Evolutionary conservation across 768 basidiomycete species (phyloP).

Genomic region (Favolaschia claudopus): DNA sequence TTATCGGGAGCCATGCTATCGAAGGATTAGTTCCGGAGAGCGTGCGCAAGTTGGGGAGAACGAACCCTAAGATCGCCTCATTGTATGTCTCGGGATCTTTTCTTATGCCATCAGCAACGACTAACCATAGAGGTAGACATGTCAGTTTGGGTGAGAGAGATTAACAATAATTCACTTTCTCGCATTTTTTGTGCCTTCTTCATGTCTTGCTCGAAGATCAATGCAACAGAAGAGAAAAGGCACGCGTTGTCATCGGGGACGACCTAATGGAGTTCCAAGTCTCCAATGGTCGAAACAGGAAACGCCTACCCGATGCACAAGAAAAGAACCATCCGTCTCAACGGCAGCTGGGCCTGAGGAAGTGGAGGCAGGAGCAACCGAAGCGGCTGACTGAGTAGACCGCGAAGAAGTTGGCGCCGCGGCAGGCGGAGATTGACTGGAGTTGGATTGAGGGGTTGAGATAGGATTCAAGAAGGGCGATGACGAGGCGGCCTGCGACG

Average conservation of each 20-base stretch:
- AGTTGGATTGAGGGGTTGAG: conserved; percentile 10
- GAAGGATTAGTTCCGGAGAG: neutral
- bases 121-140: conserved; percentile 50
- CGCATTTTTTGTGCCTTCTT: conserved; percentile 75
- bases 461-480: conserved; percentile 13
- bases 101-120: conserved; percentile 84
- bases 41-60: conserved; percentile 1
- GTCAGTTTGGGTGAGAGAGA: neutral
- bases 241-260: conserved; percentile 99
- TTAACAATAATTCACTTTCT: conserved; percentile 59
- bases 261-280: conserved; percentile 49
- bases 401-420: conserved; percentile 11
- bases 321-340: conserved; percentile 64
- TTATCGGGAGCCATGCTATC: conserved; percentile 60
- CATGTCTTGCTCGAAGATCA: conserved; percentile 86
- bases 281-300: neutral
- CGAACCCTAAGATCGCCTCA: conserved; percentile 88
- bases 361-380: conserved; percentile 27
- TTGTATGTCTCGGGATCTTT: conserved; percentile 75
- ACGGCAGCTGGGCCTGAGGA: conserved; percentile 63
- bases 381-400: conserved; percentile 9
- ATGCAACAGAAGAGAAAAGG: conserved; percentile 85
- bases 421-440: neutral
- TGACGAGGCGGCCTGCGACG: conserved; percentile 29
- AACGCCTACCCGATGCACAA: conserved; percentile 74